Evolutionary conservation across 352 stramenopile species (phyloP).

Genomic region (Phytophthora rubi): DNA sequence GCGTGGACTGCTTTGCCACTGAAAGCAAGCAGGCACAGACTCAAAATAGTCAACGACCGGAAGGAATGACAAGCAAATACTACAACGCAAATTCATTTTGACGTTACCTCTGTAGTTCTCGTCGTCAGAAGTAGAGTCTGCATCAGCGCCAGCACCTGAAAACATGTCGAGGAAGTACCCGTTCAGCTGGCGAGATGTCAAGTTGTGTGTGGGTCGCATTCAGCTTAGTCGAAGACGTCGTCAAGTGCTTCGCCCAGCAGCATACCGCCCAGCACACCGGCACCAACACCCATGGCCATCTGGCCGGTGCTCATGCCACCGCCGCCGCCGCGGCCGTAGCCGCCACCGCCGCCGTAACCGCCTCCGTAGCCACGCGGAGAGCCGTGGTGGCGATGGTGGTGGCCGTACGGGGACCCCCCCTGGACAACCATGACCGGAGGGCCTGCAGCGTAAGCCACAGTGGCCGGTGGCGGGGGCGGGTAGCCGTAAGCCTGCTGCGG

Average conservation of each 20-base stretch:
- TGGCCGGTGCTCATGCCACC: conserved; percentile 46
- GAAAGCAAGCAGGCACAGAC: not conserved
- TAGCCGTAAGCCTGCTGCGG: conserved; percentile 36
- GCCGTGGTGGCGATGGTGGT: conserved; percentile 48
- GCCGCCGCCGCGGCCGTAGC: conserved; percentile 26
- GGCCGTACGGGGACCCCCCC: conserved; percentile 23
- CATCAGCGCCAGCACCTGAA: not conserved
- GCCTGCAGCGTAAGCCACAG: conserved; percentile 42
- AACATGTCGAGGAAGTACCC: not conserved
- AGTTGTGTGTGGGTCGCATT: not conserved
- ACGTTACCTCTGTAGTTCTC: conserved; percentile 27
- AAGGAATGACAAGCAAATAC: conserved; percentile 9
- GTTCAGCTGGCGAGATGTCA: not conserved
- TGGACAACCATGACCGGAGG: conserved; percentile 42
- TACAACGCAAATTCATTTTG: conserved; percentile 28
- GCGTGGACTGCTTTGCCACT: conserved; percentile 5
- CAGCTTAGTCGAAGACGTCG: conserved; percentile 53
- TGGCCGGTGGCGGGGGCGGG: conserved; percentile 29
- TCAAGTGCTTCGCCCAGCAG: conserved; percentile 77
- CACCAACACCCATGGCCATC: conserved; percentile 76
- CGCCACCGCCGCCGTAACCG: conserved; percentile 28
- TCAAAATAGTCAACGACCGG: conserved; percentile 26
- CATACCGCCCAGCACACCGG: conserved; percentile 75
- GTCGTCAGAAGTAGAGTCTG: conserved; percentile 15
- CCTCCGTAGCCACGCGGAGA: conserved; percentile 31